Percentiles rank a stretch among this genome's conserved stretches.
phyloP scores from a whole-genome alignment of 352 stramenopile species.

The Aphanomyces euteiches region DNA sequence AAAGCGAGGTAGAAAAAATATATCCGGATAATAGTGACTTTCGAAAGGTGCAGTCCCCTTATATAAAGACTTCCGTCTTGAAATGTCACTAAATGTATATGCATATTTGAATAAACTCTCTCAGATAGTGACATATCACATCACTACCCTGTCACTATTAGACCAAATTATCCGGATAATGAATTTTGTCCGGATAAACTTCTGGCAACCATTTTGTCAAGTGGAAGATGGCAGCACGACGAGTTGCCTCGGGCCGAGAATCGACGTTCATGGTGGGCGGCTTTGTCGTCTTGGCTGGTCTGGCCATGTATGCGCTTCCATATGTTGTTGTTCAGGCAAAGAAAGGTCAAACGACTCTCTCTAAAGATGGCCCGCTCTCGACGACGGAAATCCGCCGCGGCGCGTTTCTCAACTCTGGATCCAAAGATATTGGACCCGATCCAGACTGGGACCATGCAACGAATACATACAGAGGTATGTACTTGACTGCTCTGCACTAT shows the following conservation, averaged over 20 bases:
- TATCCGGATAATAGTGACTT: too few relatives aligned
- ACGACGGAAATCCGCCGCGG: conserved; percentile 67
- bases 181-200: too few relatives aligned
- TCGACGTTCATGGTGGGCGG: conserved; percentile 5
- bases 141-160: too few relatives aligned
- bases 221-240: background rate
- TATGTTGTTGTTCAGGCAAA: conserved; percentile 17
- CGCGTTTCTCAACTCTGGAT: conserved; percentile 77
- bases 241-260: background rate
- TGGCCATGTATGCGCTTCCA: conserved; percentile 11
- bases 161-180: too few relatives aligned
- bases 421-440: conserved; percentile 68
- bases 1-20: too few relatives aligned
- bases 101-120: too few relatives aligned
- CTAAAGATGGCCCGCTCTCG: conserved; percentile 29
- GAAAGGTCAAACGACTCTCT: conserved; percentile 21
- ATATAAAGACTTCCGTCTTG: too few relatives aligned
- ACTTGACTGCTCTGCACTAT: background rate
- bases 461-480: conserved; percentile 45
- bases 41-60: too few relatives aligned
- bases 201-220: background rate
- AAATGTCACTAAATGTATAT: too few relatives aligned
- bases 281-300: conserved; percentile 2
- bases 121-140: too few relatives aligned
- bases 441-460: conserved; percentile 76